These are phyloP conservation scores for Alectoria sarmentosa DNA, from an alignment of 495 filamentous ascomycete genomes.

Conservation along the genomic window DNA sequence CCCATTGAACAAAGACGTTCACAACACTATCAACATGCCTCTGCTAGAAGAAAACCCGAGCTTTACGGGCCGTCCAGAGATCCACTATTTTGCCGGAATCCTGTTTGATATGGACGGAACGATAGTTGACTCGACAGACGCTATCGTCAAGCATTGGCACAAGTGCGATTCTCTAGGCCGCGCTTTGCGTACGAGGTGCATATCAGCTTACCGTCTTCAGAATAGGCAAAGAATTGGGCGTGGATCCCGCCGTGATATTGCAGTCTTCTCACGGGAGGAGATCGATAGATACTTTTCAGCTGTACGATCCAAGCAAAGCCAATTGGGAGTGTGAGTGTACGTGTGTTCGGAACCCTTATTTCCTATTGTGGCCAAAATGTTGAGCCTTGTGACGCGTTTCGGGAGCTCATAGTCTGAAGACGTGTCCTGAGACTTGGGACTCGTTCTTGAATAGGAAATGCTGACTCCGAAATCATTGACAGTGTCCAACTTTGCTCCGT, in stretches of 20 bases:
- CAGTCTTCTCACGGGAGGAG: constrained; percentile 84
- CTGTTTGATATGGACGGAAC: constrained; percentile 67
- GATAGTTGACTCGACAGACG: constrained; percentile 71
- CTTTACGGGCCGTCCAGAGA: constrained; percentile 54
- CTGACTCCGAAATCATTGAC: no score
- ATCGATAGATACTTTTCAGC: constrained; percentile 59
- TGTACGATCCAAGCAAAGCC: constrained; percentile 72
- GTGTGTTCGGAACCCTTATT: no score
- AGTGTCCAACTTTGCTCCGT: not conserved
- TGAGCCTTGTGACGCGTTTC: no score
- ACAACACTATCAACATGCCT: not conserved
- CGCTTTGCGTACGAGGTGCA: not conserved
- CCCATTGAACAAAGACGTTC: not conserved
- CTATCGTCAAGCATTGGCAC: constrained; percentile 90
- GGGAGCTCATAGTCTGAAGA: no score
- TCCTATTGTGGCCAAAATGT: no score
- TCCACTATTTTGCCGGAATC: constrained; percentile 63
- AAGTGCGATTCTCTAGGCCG: constrained; percentile 44
- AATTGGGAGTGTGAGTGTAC: constrained; percentile 87
- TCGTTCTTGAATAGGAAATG: no score
- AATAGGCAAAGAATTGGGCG: constrained; percentile 72
- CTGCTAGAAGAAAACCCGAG: constrained; percentile 21
- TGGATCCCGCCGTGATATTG: constrained; percentile 71
- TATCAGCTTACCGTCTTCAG: constrained; percentile 37
- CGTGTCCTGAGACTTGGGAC: no score